phyloP scores from a whole-genome alignment of 176 grass and related monocot genomes.

The Hyparrhenia diplandra region DNA sequence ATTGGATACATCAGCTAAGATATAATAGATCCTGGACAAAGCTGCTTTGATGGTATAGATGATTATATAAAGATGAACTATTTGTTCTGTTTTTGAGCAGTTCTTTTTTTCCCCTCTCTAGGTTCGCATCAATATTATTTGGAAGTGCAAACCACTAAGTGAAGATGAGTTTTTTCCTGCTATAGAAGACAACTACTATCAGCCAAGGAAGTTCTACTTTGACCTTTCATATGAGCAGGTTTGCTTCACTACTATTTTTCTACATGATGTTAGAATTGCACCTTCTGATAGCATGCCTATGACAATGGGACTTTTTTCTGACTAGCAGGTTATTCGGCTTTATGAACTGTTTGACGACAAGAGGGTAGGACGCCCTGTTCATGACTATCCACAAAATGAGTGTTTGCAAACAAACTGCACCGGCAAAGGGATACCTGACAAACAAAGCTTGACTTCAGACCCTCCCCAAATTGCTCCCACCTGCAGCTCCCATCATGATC shows the following conservation, averaged over 20 bases:
- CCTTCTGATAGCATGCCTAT: conserved; percentile 3
- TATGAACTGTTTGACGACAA: conserved; percentile 37
- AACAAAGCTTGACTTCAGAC: conserved; percentile 18
- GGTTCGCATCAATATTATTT: conserved; percentile 57
- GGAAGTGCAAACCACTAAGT: conserved; percentile 53
- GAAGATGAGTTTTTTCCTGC: conserved; percentile 57
- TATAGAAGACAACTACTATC: conserved; percentile 58
- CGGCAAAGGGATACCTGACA: background rate
- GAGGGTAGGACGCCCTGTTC: conserved; percentile 14
- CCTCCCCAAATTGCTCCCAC: conserved; percentile 13
- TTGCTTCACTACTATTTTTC: background rate
- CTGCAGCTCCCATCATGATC: background rate
- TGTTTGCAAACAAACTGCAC: conserved; percentile 6
- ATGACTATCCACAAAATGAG: background rate
- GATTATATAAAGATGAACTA: background rate
- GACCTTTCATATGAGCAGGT: conserved; percentile 62
- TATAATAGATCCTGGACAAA: background rate
- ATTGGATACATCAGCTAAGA: background rate
- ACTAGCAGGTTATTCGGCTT: conserved; percentile 32
- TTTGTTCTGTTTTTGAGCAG: conserved; percentile 21
- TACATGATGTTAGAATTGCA: conserved; percentile 24
- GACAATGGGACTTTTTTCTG: background rate
- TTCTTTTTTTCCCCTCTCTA: conserved; percentile 4
- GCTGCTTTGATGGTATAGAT: background rate
- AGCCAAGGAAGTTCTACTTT: conserved; percentile 53